phyloP scores from a whole-genome alignment of 2,329 filamentous ascomycete genomes.

The Colletotrichum somersetense region DNA sequence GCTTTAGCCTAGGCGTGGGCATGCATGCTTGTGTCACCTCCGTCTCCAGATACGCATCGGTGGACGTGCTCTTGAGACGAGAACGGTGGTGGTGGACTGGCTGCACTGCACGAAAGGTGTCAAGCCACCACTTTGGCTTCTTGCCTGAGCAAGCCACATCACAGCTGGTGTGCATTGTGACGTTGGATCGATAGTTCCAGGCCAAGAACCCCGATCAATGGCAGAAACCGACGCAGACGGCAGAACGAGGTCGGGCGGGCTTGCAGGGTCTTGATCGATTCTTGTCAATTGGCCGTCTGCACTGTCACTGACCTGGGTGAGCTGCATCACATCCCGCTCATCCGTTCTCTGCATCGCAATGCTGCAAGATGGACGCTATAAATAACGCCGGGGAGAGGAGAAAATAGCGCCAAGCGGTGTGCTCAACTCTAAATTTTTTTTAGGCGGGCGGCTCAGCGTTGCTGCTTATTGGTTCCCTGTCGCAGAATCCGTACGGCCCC shows the following conservation, averaged over 20 bases:
- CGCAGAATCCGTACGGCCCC: slow-evolving; percentile 15
- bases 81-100: slow-evolving; percentile 6
- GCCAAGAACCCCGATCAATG: slow-evolving; percentile 12
- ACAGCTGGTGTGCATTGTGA: neutral
- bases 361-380: slow-evolving; percentile 37
- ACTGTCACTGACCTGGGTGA: neutral
- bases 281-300: slow-evolving; percentile 11
- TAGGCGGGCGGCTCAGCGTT: slow-evolving; percentile 30
- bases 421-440: slow-evolving; percentile 38
- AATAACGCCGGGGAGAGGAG: slow-evolving; percentile 20
- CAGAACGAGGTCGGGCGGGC: slow-evolving; percentile 9
- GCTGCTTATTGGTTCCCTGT: slow-evolving; percentile 29
- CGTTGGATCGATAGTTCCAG: slow-evolving; percentile 27
- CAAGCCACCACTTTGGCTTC: slow-evolving; percentile 11
- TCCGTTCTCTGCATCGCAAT: slow-evolving; percentile 27
- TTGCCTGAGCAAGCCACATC: slow-evolving; percentile 14
- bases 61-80: slow-evolving; percentile 20
- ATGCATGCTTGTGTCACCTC: slow-evolving; percentile 26
- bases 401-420: slow-evolving; percentile 7
- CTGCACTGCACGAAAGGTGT: neutral
- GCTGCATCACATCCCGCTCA: slow-evolving; percentile 15
- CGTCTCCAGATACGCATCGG: slow-evolving; percentile 29
- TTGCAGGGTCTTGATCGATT: slow-evolving; percentile 20
- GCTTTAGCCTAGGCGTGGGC: slow-evolving; percentile 10
- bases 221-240: slow-evolving; percentile 18